Evolutionary conservation across 2,329 filamentous ascomycete species (phyloP).

Genomic region (Trichoderma sp.): DNA sequence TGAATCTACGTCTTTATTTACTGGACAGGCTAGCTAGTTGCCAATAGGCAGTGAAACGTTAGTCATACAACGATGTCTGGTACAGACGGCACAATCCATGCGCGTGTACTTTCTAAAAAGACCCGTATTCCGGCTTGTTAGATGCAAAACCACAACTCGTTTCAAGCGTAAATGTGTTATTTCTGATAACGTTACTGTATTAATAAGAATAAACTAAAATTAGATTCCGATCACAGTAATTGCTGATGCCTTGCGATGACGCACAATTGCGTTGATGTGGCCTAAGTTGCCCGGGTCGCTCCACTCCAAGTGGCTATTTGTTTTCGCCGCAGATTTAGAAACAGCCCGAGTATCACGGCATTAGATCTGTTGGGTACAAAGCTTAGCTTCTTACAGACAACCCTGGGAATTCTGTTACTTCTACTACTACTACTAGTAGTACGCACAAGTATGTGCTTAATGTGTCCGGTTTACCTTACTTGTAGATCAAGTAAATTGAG

Average conservation of each 20-base stretch:
- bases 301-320: background rate
- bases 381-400: background rate
- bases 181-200: background rate
- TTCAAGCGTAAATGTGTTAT: background rate
- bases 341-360: too few species aligned
- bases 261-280: background rate
- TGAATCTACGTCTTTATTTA: background rate
- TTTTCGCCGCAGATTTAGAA: background rate
- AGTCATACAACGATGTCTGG: background rate
- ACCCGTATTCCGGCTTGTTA: background rate
- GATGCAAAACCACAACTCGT: background rate
- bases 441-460: background rate
- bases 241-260: background rate
- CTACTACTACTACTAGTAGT: too few species aligned
- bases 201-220: background rate
- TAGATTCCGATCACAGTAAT: background rate
- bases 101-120: background rate
- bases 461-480: background rate
- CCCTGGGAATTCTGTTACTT: background rate
- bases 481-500: too few species aligned
- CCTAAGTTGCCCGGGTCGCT: background rate
- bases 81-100: background rate
- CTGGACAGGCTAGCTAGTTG: background rate
- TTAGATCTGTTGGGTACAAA: too few species aligned
- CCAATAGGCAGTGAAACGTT: too few species aligned